Base-by-base conservation (phyloP, 352 stramenopile species). In the Thalassiosira mediterranea region DNA sequence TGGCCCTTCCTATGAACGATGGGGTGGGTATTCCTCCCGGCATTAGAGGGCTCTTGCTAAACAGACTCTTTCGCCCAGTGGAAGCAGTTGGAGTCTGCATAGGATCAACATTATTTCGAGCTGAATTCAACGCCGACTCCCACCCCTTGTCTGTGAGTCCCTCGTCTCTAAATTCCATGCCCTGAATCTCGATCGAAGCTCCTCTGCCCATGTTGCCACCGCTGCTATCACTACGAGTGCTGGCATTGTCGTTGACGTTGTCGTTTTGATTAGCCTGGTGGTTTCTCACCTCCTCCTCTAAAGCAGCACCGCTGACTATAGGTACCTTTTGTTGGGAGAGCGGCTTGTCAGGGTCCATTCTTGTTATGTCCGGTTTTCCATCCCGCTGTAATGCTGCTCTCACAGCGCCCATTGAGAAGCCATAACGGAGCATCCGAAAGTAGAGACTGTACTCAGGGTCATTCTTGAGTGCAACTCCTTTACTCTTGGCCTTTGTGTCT, bases 311-410 rank as follows among this genome's bases (percentile, higher is more conserved):
- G 2, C 1, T 44, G 19, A 52, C 40, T 11, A 17, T 42, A 8
- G 46, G 46, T 29, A 65, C 25, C 23, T 53, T 61, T 15, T 76
- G 66, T n/a, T 19, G 19, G 17, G 38, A 60, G 4, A 86, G 31
- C 28, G 56, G 81, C 52, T 60, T 78, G 15, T 87, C 44, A 11
- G 69, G 84, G 67, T 91, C 83, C 26, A 87, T 70, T 26, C 89
- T 79, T 58, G 90, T 83, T 19, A 91, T 75, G 32, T 60, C 52
- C 34, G 80, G 74, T 25, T 83, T 86, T 15, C 94, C 95, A 69
- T 98, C 95, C 87, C 95, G 92, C 15, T 84, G 58, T 70, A 98
- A 85, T 38, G 97, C 97, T 48, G 97, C 91, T 32, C 91, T 91
- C 1, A 98, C 93, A 3, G 95, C 95, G 57, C 94, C 92, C 58